Base-by-base conservation (phyloP, 2,329 filamentous ascomycete species). In the Microsporum ferrugineum region DNA sequence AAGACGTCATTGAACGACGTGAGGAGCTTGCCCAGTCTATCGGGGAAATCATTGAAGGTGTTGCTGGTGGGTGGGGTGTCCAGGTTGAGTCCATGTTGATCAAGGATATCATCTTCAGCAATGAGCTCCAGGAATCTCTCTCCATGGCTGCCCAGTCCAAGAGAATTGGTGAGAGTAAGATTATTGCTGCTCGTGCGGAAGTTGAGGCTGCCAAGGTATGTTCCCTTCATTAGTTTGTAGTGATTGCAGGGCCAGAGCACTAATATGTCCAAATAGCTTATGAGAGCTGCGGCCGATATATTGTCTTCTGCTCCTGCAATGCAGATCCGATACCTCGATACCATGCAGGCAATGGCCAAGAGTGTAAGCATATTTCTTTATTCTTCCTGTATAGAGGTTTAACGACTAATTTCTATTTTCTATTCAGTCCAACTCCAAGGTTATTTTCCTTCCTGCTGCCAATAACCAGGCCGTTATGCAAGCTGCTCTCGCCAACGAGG, bases 321-420 rank as follows among this genome's bases (percentile, higher is more conserved):
- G 94, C 91, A 96, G 78, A 96, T 96, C 78, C 82, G 91, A 66
- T 97, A 97, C 75, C 87, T 99, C 67, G 94, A 99, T 78, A 91
- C 94, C 2, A 97, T 97, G 92, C 94, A 97, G 75, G 84, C 89
- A 47, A 99, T 99, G 92, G 94, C 94, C 69, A 97, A 96, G 83
- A 84, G 84, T 0, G 89, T 59, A 59, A 59, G 57, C 29, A 59
- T 34, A 36, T 31, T 31, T 2, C 17, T 38, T 43, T 29, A 59
- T 23, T 17, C 41, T 27, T 12, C 29, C 56, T 10, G 3, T 14
- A 2, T 57, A 29, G 36, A 12, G 3, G 8, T 34, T 10, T 49
- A 10, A 17, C 17, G 29, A 34, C 57, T 45, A 36, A 43, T 7
- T 49, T 17, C 23, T 14, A 17, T n/a, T 1, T 7, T 17, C 33